phyloP scores from a whole-genome alignment of 192 early-diverging fungal genomes.

The Coemansia guatemalensis region DNA sequence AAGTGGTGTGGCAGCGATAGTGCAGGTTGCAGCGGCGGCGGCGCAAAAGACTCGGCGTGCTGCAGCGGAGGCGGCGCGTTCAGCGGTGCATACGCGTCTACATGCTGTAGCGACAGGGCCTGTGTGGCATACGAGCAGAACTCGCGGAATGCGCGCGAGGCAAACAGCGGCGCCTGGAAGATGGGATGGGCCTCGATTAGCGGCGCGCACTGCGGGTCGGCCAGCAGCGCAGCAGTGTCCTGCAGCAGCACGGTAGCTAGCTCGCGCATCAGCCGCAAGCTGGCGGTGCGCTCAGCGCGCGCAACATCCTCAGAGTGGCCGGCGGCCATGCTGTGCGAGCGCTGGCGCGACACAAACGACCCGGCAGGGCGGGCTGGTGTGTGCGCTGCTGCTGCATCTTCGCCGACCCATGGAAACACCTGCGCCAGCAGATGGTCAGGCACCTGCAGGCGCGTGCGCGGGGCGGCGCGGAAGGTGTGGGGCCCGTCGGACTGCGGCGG shows the following conservation, averaged over 20 bases:
- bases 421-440: slow-evolving; percentile 48
- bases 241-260: slow-evolving; percentile 49
- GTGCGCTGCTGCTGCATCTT: slow-evolving; percentile 4
- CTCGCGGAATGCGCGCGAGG: slow-evolving; percentile 53
- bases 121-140: slow-evolving; percentile 44
- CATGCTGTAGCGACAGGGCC: slow-evolving; percentile 50
- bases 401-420: slow-evolving; percentile 50
- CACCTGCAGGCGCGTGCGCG: slow-evolving; percentile 52
- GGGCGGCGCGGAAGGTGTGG: slow-evolving; percentile 40
- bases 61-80: slow-evolving; percentile 1
- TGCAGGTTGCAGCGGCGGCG: slow-evolving; percentile 15
- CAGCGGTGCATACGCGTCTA: slow-evolving; percentile 23
- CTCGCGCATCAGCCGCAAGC: slow-evolving; percentile 51
- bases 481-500: slow-evolving; percentile 33
- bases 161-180: slow-evolving; percentile 46
- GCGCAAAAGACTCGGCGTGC: slow-evolving; percentile 2
- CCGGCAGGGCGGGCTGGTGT: slow-evolving; percentile 1
- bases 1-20: slow-evolving; percentile 13
- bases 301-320: slow-evolving; percentile 46
- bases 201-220: slow-evolving; percentile 32
- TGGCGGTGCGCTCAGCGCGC: slow-evolving; percentile 48
- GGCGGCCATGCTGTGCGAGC: slow-evolving; percentile 52
- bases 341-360: slow-evolving; percentile 36
- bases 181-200: slow-evolving; percentile 39
- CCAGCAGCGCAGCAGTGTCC: slow-evolving; percentile 48